Evolutionary conservation across 2,329 filamentous ascomycete genomes (phyloP), one percentile per base, ranked within the genome.

Genomic region (Fusarium sp.): DNA sequence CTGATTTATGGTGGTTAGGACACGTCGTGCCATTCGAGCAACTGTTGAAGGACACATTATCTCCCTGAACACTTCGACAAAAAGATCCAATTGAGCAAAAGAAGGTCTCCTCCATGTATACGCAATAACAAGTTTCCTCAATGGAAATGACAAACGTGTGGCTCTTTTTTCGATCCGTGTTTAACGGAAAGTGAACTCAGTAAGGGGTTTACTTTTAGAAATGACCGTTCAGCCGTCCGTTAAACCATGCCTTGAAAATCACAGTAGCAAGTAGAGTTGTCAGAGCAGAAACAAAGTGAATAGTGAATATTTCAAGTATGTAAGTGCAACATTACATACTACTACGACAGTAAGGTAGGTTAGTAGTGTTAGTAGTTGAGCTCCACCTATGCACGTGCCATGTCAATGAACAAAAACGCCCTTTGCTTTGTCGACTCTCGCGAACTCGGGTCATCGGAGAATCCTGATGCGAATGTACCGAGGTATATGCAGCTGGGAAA

Each of bases 381-480:
- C 44, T 47, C 44, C 44, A 47, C 44, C 44, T n/a, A 50, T 26
- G 62, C 62, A 67, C 53, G 53, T 61, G 45, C 33, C 24, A 35
- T 28, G n/a, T 14, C 33, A 22, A n/a, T 28, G 36, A 28, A 28
- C 33, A 33, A 18, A 26, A 51, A 68, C 62, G 68, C 71, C 71
- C 58, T 74, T 69, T 72, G 47, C 60, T 67, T 51, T 68, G 69
- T 68, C 68, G 54, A 56, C 63, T 64, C 62, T 57, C 24, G 54
- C 44, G 31, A 35, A 24, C 14, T 39, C 42, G 47, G 62, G 28
- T 55, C 36, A 31, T 66, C 67, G 70, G 50, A 65, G 26, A 48
- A 68, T 65, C 33, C 50, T 66, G 50, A 73, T 70, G 62, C 71
- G 62, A 68, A 63, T 70, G 71, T 74, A 50, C 71, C 71, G 71